Percentiles rank a stretch among this genome's conserved stretches.
phyloP scores from a whole-genome alignment of 2,329 filamentous ascomycete genomes.

The Hypoxylon sp. region DNA sequence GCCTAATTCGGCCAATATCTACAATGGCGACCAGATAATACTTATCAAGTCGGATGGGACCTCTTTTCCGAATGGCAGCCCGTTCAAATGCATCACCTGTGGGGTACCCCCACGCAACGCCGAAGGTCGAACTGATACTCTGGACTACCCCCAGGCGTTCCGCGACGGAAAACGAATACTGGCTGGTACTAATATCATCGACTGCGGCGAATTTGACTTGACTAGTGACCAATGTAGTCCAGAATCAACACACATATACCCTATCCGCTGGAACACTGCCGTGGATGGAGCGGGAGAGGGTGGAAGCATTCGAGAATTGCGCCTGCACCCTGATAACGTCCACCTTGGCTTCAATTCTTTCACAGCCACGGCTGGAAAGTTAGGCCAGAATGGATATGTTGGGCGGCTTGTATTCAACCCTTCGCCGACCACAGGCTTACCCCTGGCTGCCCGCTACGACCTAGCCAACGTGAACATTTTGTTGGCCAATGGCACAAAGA shows the following conservation, averaged over 20 bases:
- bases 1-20: conserved; percentile 60
- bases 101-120: conserved; percentile 57
- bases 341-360: conserved; percentile 63
- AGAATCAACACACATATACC: conserved; percentile 58
- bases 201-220: conserved; percentile 57
- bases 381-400: conserved; percentile 55
- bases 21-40: conserved; percentile 59
- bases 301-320: conserved; percentile 59
- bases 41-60: conserved; percentile 60
- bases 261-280: conserved; percentile 57
- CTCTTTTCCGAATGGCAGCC: conserved; percentile 61
- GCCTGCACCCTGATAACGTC: conserved; percentile 62
- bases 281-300: conserved; percentile 54
- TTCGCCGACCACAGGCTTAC: conserved; percentile 51
- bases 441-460: conserved; percentile 57
- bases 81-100: conserved; percentile 65
- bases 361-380: conserved; percentile 45
- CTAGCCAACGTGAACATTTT: conserved; percentile 58
- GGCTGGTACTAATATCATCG: conserved; percentile 55
- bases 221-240: conserved; percentile 57
- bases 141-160: conserved; percentile 63
- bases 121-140: conserved; percentile 37
- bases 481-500: conserved; percentile 43
- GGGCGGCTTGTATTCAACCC: conserved; percentile 60
- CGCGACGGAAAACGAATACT: conserved; percentile 57